A percentile compares a stretch with the other conserved stretches of the same genome.
Conservation (phyloP, 2,329 filamentous ascomycete species). For the Talaromyces islandicus region DNA sequence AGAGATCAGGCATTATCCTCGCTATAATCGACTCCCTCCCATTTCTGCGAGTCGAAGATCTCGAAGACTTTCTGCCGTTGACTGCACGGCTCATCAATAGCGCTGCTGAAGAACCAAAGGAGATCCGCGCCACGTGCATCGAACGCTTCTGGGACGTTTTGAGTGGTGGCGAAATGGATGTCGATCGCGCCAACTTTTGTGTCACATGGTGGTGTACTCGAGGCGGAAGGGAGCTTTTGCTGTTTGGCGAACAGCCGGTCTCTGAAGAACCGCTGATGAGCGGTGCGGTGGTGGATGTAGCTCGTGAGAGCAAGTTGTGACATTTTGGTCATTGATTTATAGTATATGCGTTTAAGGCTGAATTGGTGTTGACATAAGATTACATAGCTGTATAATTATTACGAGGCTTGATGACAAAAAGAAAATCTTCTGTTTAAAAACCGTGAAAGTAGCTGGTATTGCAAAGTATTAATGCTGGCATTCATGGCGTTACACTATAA, state of each 20-base stretch:
- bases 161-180: slow-evolving; percentile 78
- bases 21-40: slow-evolving; percentile 75
- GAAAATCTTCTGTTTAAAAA: background rate
- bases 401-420: background rate
- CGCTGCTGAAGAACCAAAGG: slow-evolving; percentile 47
- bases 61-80: slow-evolving; percentile 76
- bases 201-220: slow-evolving; percentile 80
- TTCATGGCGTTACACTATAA: slow-evolving; percentile 47
- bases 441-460: background rate
- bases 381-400: background rate
- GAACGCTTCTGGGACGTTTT: slow-evolving; percentile 74
- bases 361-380: background rate
- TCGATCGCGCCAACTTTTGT: slow-evolving; percentile 70
- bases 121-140: slow-evolving; percentile 59
- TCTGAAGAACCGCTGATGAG: slow-evolving; percentile 49
- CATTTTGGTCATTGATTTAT: background rate
- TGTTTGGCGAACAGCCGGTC: slow-evolving; percentile 45
- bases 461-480: background rate
- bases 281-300: slow-evolving; percentile 41
- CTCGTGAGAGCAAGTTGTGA: slow-evolving; percentile 45
- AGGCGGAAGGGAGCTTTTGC: slow-evolving; percentile 52
- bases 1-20: slow-evolving; percentile 70
- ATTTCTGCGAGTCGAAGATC: slow-evolving; percentile 60
- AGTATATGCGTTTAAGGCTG: background rate
- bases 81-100: slow-evolving; percentile 60